Base-by-base conservation (phyloP, 495 filamentous ascomycete genomes). In the Terfezia boudieri region DNA sequence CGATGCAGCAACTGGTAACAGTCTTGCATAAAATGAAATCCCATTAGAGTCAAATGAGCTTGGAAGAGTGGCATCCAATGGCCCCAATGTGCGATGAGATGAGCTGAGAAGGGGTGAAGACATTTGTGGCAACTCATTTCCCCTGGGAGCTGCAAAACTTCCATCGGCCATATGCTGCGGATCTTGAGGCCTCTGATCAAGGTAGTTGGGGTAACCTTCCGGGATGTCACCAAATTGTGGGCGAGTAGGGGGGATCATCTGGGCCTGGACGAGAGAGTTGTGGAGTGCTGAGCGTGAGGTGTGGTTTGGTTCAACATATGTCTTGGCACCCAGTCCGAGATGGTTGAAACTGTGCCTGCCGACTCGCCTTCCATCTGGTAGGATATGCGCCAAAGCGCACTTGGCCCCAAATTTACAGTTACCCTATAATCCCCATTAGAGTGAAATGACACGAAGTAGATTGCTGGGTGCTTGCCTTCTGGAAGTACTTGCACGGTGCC, bases 321-420 rank as follows among this genome's bases (percentile, higher is more conserved):
- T 65, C 62, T 59, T 62, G 59, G 17, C 63, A 59, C 57, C 59
- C 48, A 65, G 62, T 49, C 61, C 59, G 36, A 65, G 72, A 60
- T 76, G 78, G 23, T 64, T 65, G 41, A 66, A 67, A 56, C 63
- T 73, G 35, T 74, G 74, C 50, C 77, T 68, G 68, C 94, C 94
- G 59, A 96, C 83, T 63, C 86, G 76, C 60, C 84, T 83, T 50
- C 90, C 90, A 68, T 98, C 86, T 36, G 90, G 86, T 43, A 94
- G 78, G 61, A 96, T 83, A 67, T 98, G 90, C 57, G 87, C 83
- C 66, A 94, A 81, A 60, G 92, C 90, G 71, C 90, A 98, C 68
- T 96, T 96, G 32, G 83, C 79, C 54, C 90, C 90, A 67, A 96
- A 98, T 68, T 98, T 98, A 80, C 90, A 98, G 69, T 95, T 95